Evolutionary conservation across 805 yeast genomes (phyloP).

Genomic region (Starmera dryadoides): DNA sequence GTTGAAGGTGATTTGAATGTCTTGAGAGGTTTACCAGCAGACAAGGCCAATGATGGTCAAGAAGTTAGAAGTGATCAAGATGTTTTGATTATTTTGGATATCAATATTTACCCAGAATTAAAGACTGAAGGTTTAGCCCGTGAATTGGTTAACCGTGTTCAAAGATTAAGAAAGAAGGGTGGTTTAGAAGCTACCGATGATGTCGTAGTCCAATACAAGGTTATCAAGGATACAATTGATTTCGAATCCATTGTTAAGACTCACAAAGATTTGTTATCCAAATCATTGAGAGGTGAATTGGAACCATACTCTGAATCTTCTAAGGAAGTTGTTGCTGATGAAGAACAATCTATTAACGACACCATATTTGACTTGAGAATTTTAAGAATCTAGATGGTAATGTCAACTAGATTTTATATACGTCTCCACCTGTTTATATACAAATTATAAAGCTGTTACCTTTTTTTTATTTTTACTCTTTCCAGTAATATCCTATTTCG

Average conservation of each 20-base stretch:
- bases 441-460: too few species aligned
- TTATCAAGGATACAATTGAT: slow-evolving; percentile 55
- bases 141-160: slow-evolving; percentile 94
- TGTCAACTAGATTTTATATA: neutral
- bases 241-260: slow-evolving; percentile 52
- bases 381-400: slow-evolving; percentile 51
- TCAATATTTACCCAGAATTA: slow-evolving; percentile 79
- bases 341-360: slow-evolving; percentile 79
- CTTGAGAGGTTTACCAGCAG: slow-evolving; percentile 78
- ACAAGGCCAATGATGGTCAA: slow-evolving; percentile 56
- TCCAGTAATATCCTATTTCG: too few species aligned
- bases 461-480: too few species aligned
- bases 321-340: slow-evolving; percentile 64
- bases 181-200: slow-evolving; percentile 95
- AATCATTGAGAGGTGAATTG: slow-evolving; percentile 61
- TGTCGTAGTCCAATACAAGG: slow-evolving; percentile 74
- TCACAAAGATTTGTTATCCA: slow-evolving; percentile 64
- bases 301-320: slow-evolving; percentile 36
- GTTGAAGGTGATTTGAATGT: slow-evolving; percentile 86
- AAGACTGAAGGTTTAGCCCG: slow-evolving; percentile 94
- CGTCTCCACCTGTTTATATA: too few species aligned
- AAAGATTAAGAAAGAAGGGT: slow-evolving; percentile 93
- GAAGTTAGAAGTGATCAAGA: slow-evolving; percentile 87
- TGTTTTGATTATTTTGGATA: slow-evolving; percentile 84
- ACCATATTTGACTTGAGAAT: slow-evolving; percentile 73